Evolutionary conservation across 768 basidiomycete species (phyloP).

Genomic region (Rhodocollybia butyracea): DNA sequence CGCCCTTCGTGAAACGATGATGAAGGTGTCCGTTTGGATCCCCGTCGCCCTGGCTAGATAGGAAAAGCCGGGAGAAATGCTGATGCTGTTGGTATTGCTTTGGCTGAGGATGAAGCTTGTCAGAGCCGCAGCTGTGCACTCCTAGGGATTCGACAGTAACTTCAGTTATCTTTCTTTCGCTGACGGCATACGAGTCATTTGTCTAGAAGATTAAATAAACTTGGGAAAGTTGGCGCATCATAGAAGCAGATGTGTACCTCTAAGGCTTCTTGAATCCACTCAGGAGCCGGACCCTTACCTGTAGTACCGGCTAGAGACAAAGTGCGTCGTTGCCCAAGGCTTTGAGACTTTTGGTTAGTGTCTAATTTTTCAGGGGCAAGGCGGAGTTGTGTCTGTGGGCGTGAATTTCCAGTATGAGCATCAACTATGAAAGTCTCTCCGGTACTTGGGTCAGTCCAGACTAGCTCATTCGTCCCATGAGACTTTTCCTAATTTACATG

Average conservation of each 20-base stretch:
- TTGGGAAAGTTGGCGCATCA: neutral
- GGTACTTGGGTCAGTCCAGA: slow-evolving; percentile 66
- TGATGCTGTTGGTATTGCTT: neutral
- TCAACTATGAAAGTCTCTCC: slow-evolving; percentile 60
- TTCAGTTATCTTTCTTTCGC: slow-evolving; percentile 25
- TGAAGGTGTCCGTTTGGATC: neutral
- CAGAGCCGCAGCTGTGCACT: neutral
- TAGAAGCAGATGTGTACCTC: slow-evolving; percentile 31
- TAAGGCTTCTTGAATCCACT: slow-evolving; percentile 65
- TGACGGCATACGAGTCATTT: slow-evolving; percentile 51
- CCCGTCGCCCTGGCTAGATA: neutral
- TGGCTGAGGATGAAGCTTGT: slow-evolving; percentile 1
- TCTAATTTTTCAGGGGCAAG: slow-evolving; percentile 59
- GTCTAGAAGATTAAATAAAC: slow-evolving; percentile 29
- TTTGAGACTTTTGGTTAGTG: slow-evolving; percentile 42
- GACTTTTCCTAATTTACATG: neutral
- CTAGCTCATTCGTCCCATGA: slow-evolving; percentile 31
- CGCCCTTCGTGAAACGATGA: slow-evolving; percentile 43
- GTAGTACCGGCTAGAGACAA: slow-evolving; percentile 1
- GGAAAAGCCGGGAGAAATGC: neutral
- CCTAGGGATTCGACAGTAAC: slow-evolving; percentile 2
- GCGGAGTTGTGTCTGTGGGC: slow-evolving; percentile 25
- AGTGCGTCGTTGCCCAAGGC: slow-evolving; percentile 11
- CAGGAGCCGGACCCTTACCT: slow-evolving; percentile 33
- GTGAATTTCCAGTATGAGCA: slow-evolving; percentile 67